A percentile compares a stretch with the other conserved stretches of the same genome.
Conservation (phyloP, 768 basidiomycete genomes). For the Phanerodontia chrysosporium region DNA sequence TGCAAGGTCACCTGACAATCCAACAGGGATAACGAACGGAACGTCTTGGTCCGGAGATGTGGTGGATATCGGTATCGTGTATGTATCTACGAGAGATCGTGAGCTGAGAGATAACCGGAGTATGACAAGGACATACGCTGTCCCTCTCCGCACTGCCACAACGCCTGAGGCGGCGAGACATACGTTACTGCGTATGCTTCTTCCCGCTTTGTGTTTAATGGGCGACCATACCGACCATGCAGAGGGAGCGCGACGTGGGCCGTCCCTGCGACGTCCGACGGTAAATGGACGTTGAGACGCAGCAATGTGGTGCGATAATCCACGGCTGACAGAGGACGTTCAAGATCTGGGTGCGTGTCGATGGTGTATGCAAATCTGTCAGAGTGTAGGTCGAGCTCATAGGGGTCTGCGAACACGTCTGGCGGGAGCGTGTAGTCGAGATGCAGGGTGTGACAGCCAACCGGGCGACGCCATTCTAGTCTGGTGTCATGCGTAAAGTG, state of each 20-base stretch:
- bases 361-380: slow-evolving; percentile 29
- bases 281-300: slow-evolving; percentile 26
- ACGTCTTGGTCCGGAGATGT: slow-evolving; percentile 13
- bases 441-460: slow-evolving; percentile 28
- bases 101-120: not conserved
- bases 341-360: slow-evolving; percentile 37
- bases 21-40: slow-evolving; percentile 30
- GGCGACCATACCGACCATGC: slow-evolving; percentile 38
- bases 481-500: slow-evolving; percentile 20
- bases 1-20: slow-evolving; percentile 26
- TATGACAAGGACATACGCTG: slow-evolving; percentile 18
- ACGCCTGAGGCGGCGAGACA: slow-evolving; percentile 25
- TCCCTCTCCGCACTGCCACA: slow-evolving; percentile 28
- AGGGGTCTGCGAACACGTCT: slow-evolving; percentile 39
- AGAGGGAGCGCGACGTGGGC: slow-evolving; percentile 34
- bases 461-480: not conserved
- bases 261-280: not conserved
- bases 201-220: not conserved
- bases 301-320: slow-evolving; percentile 22
- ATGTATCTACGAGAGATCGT: slow-evolving; percentile 1
- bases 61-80: not conserved
- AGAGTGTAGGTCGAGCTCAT: slow-evolving; percentile 34
- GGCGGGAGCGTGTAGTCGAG: slow-evolving; percentile 34
- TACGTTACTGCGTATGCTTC: slow-evolving; percentile 19
- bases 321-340: slow-evolving; percentile 38